phyloP scores from a whole-genome alignment of 1,284 basidiomycete genomes.

The Pseudozyma thailandica region DNA sequence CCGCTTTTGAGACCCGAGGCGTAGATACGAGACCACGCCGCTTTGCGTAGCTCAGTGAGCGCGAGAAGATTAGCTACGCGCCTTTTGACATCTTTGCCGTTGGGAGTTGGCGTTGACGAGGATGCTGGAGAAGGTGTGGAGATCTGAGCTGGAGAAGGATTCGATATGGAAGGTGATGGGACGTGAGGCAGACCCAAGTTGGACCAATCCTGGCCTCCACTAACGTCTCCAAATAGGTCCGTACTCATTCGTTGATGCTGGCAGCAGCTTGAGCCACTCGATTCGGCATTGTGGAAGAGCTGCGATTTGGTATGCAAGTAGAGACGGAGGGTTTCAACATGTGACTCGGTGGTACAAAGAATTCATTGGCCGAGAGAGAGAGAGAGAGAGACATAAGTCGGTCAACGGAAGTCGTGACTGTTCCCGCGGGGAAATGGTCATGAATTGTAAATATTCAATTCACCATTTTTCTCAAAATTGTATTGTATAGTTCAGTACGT shows the following conservation, averaged over 20 bases:
- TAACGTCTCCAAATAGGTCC: not conserved
- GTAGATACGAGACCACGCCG: slow-evolving; percentile 45
- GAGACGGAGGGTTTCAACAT: too few relatives aligned
- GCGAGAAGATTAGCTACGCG: slow-evolving; percentile 26
- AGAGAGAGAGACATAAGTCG: too few relatives aligned
- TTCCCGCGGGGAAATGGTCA: too few relatives aligned
- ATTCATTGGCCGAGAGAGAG: too few relatives aligned
- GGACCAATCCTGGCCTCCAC: slow-evolving; percentile 5
- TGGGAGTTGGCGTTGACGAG: not conserved
- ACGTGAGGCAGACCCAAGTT: slow-evolving; percentile 1
- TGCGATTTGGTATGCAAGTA: too few relatives aligned
- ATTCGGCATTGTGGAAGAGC: too few relatives aligned
- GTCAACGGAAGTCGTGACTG: too few relatives aligned
- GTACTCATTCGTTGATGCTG: slow-evolving; percentile 13
- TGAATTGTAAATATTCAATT: too few relatives aligned
- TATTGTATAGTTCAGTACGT: too few relatives aligned
- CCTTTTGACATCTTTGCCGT: not conserved
- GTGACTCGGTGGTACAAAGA: too few relatives aligned
- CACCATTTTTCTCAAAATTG: too few relatives aligned
- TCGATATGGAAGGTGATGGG: not conserved
- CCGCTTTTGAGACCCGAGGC: slow-evolving; percentile 26
- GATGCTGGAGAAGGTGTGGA: slow-evolving; percentile 9
- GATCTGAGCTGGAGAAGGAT: slow-evolving; percentile 1
- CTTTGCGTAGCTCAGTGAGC: slow-evolving; percentile 47
- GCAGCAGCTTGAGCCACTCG: not conserved